Evolutionary conservation across 345 rosid species (phyloP).

Genomic region (Gossypium thurberi): DNA sequence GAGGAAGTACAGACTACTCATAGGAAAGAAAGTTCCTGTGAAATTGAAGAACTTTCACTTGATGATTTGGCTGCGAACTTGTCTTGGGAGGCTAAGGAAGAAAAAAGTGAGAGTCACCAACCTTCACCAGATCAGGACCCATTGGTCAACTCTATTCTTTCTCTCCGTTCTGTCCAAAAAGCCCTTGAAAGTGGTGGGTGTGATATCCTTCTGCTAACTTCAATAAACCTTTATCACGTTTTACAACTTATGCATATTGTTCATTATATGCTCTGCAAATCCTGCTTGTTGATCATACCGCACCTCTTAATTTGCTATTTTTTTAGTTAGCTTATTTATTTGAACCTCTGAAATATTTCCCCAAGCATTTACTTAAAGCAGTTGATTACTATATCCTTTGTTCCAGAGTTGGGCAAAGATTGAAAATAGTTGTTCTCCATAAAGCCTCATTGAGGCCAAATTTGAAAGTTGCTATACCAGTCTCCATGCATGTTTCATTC

Average conservation of each 20-base stretch:
- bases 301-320: not conserved
- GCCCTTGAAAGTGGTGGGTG: constrained; percentile 38
- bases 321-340: not conserved
- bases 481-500: not conserved
- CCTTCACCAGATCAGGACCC: constrained; percentile 45
- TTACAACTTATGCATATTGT: not conserved
- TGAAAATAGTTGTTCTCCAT: not conserved
- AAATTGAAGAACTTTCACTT: constrained; percentile 19
- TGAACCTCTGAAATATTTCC: not conserved
- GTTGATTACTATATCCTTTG: not conserved
- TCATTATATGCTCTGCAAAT: not conserved
- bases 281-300: not conserved
- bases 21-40: constrained; percentile 32
- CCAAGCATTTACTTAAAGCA: not conserved
- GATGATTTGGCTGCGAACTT: constrained; percentile 37
- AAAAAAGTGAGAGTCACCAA: constrained; percentile 32
- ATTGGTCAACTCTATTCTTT: constrained; percentile 37
- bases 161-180: constrained; percentile 60
- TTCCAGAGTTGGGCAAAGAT: constrained; percentile 14
- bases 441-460: not conserved
- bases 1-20: constrained; percentile 40
- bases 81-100: constrained; percentile 38
- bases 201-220: not conserved
- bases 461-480: not conserved
- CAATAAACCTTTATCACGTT: not conserved